Evolutionary conservation across 1,284 basidiomycete genomes (phyloP).

Genomic region (Mycosarcoma mackinlayi): DNA sequence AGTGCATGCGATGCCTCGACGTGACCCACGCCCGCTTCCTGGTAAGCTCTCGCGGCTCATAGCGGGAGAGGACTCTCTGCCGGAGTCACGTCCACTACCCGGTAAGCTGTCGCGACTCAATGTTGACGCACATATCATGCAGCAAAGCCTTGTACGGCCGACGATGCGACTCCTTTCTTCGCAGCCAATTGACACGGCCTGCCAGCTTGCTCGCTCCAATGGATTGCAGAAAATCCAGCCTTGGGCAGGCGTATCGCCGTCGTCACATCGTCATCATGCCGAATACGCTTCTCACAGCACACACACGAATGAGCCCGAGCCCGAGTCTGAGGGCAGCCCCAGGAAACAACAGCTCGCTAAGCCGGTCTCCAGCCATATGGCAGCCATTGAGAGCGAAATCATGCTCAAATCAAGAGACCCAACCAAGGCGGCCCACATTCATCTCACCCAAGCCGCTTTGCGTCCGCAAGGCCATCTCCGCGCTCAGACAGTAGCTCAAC

Average conservation of each 20-base stretch:
- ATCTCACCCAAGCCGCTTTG: too few species aligned
- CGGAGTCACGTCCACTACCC: neutral
- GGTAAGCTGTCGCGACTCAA: constrained; percentile 4
- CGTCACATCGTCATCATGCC: too few species aligned
- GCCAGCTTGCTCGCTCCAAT: neutral
- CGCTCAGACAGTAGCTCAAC: too few species aligned
- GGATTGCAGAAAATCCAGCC: neutral
- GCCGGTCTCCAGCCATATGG: too few species aligned
- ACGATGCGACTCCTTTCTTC: neutral
- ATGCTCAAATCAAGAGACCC: too few species aligned
- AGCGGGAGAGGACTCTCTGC: neutral
- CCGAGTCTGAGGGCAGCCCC: neutral
- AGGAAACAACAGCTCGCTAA: too few species aligned
- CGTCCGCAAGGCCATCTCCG: too few species aligned
- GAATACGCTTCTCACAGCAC: too few species aligned
- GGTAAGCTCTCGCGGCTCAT: constrained; percentile 3
- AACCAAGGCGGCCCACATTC: too few species aligned
- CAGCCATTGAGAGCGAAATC: too few species aligned
- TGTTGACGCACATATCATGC: neutral
- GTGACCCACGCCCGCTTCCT: neutral
- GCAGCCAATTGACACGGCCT: neutral
- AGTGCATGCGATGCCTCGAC: constrained; percentile 7
- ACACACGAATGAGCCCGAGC: neutral
- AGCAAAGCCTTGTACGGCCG: neutral
- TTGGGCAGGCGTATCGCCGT: neutral